Conservation (phyloP, 345 rosid species). For the Citrus hindsii region DNA sequence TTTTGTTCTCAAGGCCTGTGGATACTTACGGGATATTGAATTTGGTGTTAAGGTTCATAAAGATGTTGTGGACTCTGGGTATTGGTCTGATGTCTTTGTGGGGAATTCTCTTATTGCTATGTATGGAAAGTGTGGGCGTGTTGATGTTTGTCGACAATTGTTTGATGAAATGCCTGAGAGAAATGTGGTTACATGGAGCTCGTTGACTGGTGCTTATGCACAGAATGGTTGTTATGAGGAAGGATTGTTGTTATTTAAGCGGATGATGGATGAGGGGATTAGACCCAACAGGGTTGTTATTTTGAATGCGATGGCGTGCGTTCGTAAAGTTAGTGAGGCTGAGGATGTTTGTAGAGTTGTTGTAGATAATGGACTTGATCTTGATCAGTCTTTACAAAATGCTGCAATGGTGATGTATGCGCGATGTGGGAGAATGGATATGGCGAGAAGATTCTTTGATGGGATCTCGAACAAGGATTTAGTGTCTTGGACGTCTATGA, state of each 20-base stretch:
- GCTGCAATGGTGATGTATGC: constrained; percentile 24
- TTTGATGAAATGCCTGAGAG: constrained; percentile 33
- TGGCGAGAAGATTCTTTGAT: constrained; percentile 21
- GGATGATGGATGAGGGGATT: constrained; percentile 27
- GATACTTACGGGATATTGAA: constrained; percentile 12
- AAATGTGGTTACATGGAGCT: constrained; percentile 33
- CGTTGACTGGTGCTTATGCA: constrained; percentile 26
- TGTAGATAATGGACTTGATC: constrained; percentile 21
- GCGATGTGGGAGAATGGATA: constrained; percentile 26
- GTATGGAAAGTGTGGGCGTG: constrained; percentile 34
- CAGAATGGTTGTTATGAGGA: constrained; percentile 16
- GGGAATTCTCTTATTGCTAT: constrained; percentile 39
- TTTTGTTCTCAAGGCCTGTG: constrained; percentile 41
- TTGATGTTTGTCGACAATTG: constrained; percentile 13
- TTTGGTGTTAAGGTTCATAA: constrained; percentile 30
- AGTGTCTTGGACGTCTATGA: constrained; percentile 32
- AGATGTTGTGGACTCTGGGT: constrained; percentile 26
- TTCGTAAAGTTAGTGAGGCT: constrained; percentile 15
- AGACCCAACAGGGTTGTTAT: constrained; percentile 20
- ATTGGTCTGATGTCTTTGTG: constrained; percentile 22
- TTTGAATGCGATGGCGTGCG: constrained; percentile 30
- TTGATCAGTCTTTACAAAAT: constrained; percentile 18
- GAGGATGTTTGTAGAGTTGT: constrained; percentile 22
- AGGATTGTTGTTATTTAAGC: constrained; percentile 26
- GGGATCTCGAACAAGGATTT: constrained; percentile 25